Percentiles rank a stretch among this genome's conserved stretches.
Conservation (phyloP, 2,329 filamentous ascomycete genomes). For the Penicillium sp. region DNA sequence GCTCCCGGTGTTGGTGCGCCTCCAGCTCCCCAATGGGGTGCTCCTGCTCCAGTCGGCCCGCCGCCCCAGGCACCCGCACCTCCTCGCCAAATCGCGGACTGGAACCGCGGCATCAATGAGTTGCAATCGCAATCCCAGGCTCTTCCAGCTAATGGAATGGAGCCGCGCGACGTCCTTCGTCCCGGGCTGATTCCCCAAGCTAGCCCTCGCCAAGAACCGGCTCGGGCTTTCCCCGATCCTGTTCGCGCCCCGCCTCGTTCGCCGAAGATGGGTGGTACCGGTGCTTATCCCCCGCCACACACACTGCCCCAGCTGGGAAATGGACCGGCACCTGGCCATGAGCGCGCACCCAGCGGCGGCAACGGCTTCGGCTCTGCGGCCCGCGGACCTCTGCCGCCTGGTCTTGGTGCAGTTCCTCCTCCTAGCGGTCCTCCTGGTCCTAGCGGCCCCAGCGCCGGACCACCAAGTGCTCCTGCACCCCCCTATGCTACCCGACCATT, state of each 20-base stretch:
- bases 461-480: slow-evolving; percentile 59
- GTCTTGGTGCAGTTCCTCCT: slow-evolving; percentile 55
- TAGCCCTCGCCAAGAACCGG: slow-evolving; percentile 71
- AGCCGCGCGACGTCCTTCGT: slow-evolving; percentile 70
- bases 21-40: slow-evolving; percentile 85
- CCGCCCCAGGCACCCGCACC: slow-evolving; percentile 61
- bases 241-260: slow-evolving; percentile 57
- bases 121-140: slow-evolving; percentile 59
- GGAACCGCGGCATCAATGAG: slow-evolving; percentile 70
- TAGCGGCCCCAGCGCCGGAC: too few species aligned
- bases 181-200: slow-evolving; percentile 67
- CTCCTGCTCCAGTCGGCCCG: slow-evolving; percentile 56
- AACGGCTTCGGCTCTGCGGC: slow-evolving; percentile 34
- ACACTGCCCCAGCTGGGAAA: slow-evolving; percentile 53
- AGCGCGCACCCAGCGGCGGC: slow-evolving; percentile 35
- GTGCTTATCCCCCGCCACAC: slow-evolving; percentile 50
- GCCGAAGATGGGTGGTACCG: slow-evolving; percentile 57
- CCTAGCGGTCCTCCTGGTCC: slow-evolving; percentile 37
- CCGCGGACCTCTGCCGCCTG: slow-evolving; percentile 47
- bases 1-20: slow-evolving; percentile 76
- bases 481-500: slow-evolving; percentile 71
- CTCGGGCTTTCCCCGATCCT: slow-evolving; percentile 66
- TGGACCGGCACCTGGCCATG: slow-evolving; percentile 44
- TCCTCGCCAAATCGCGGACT: slow-evolving; percentile 59
- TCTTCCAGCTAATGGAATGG: slow-evolving; percentile 71